Evolutionary conservation across 192 early-diverging fungal species (phyloP), one percentile per base, ranked within the genome.

Genomic region (Chytriomyces confervae): DNA sequence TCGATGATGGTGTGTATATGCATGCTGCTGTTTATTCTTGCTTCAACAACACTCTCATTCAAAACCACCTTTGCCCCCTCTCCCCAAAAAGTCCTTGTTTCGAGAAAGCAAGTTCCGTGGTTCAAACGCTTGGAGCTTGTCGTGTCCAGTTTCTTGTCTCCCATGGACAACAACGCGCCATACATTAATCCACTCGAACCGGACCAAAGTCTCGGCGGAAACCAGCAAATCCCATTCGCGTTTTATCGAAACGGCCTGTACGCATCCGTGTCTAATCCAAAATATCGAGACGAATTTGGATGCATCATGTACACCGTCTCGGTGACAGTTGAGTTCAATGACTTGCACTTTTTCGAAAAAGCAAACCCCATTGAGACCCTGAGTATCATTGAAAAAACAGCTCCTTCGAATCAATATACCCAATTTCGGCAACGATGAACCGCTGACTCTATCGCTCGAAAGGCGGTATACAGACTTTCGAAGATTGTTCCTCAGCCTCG

Each of bases 391-490:
- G 16, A 44, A 68, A 68, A 46, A 29, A 68, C 46, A 71, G 69
- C 72, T 73, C n/a, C 61, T 73, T 6, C 7, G 60, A 61, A 73
- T 73, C 29, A 73, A 73, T 62, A 73, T 73, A 44, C 72, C 72
- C 29, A 60, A 62, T 16, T 43, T 46, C 45, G 72, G 72, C 9
- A 73, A 73, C 61, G 72, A 73, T 11, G 72, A 27, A 20, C 18
- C 72, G 0, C 9, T 61, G 9, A 7, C 27, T 5, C n/a, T 73
- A 6, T 18, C 43, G 16, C 6, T 73, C 5, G 60, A 73, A 44
- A 73, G 50, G 24, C 51, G 72, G 43, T 73, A 62, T 46, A 46
- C 72, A 11, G 72, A 73, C 43, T 73, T 73, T 73, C 51, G 72
- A 43, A 23, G 46, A 16, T 36, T 73, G 23, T 73, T 44, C 62